Base-by-base conservation (phyloP, 805 yeast species). In the Yamadazyma sp. region DNA sequence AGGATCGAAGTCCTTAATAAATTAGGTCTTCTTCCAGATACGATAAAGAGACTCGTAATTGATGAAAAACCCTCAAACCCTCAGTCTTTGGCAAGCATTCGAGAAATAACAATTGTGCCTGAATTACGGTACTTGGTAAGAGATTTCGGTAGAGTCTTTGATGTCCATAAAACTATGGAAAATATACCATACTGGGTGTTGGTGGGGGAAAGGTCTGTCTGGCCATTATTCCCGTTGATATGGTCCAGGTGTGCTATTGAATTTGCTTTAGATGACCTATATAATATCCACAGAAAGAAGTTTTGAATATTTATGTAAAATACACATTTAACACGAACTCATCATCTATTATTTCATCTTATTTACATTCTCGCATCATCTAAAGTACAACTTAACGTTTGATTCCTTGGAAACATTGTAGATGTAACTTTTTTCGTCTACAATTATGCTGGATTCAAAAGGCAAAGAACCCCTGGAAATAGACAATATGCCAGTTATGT, bases 171-270 rank as follows among this genome's bases (percentile, higher is more conserved):
- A 48, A 71, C 80, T 17, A 59, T 67, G 53, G 83, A 78, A 41
- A 89, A 87, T 56, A 82, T 89, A 15, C 84, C 88, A 4, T 87
- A 88, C 54, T 91, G 97, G 95, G 79, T 89, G 10, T 66, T 75
- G 36, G 87, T 90, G 21, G 99, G 99, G 4, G 97, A 91, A 58
- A 70, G 84, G 46, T 84, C 95, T 29, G 88, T 89, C 1, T 93
- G 98, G 98, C 95, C 96, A 1, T 75, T 87, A 35, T 70, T 87
- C 44, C 87, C 96, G 0, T 66, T 89, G 24, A 68, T 93, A 20
- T 82, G 89, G 79, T 84, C 95, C 1, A 69, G 99, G 32, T 86
- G 96, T 52, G 80, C 90, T 1, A 84, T 91, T 37, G 99, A 91
- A 66, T 87, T 84, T 61, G 84, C 89, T 17, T 67, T 91, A 38